Percentiles rank a stretch among this genome's conserved stretches.
Conservation (phyloP, 805 yeast species). For the Yarrowia sp. region DNA sequence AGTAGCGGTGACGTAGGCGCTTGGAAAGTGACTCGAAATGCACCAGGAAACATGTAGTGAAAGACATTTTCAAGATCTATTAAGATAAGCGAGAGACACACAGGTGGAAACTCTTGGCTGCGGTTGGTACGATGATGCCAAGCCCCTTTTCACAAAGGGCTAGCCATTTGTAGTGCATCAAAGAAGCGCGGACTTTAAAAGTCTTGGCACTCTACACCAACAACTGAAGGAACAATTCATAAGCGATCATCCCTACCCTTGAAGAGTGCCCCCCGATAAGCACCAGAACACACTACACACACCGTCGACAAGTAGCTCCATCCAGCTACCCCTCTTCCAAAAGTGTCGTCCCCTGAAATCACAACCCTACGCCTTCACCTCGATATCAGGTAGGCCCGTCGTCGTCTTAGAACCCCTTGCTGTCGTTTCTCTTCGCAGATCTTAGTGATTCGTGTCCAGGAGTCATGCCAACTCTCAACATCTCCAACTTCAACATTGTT, state of each 20-base stretch:
- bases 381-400: slow-evolving; percentile 18
- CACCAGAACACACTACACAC: background rate
- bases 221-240: background rate
- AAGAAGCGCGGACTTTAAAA: slow-evolving; percentile 17
- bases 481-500: slow-evolving; percentile 41
- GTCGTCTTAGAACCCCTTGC: background rate
- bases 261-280: background rate
- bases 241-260: background rate
- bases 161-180: background rate
- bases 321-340: slow-evolving; percentile 9
- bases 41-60: background rate
- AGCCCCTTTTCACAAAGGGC: background rate
- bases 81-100: background rate
- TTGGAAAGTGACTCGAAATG: background rate
- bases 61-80: background rate
- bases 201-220: slow-evolving; percentile 19
- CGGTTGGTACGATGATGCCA: background rate
- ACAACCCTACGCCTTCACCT: slow-evolving; percentile 17
- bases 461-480: slow-evolving; percentile 17
- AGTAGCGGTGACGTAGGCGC: background rate
- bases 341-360: slow-evolving; percentile 15
- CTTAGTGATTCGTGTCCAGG: background rate
- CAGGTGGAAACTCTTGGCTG: slow-evolving; percentile 9
- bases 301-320: background rate
- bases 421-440: background rate